Evolutionary conservation across 2,329 filamentous ascomycete genomes (phyloP).

Genomic region (Calonectria pseudoturangicola): DNA sequence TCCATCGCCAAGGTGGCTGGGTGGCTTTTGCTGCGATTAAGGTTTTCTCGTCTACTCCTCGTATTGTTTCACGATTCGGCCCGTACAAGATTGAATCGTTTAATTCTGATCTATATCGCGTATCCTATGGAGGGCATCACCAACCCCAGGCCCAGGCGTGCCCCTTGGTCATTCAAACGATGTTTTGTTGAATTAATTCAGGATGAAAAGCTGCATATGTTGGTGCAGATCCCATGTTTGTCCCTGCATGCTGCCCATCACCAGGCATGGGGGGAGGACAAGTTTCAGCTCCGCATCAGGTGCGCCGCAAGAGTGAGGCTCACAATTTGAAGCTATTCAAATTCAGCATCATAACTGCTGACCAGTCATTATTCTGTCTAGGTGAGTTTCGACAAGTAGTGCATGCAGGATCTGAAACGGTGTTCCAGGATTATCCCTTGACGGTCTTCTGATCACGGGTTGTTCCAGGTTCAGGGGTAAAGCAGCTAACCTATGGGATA

Average conservation of each 20-base stretch:
- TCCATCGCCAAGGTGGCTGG: conserved; percentile 8
- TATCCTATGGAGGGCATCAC: conserved; percentile 5
- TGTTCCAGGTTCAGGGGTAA: conserved; percentile 39
- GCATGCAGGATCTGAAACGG: conserved; percentile 41
- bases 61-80: conserved; percentile 21
- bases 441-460: conserved; percentile 31
- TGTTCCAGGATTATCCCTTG: conserved; percentile 32
- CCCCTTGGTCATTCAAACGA: background rate
- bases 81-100: conserved; percentile 1
- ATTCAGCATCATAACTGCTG: conserved; percentile 6
- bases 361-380: conserved; percentile 22
- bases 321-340: conserved; percentile 33
- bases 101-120: conserved; percentile 2
- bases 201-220: background rate
- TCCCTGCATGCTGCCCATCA: background rate
- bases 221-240: conserved; percentile 9
- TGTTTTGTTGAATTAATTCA: background rate
- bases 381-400: conserved; percentile 23
- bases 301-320: conserved; percentile 11
- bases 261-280: background rate
- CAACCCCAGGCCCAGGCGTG: background rate
- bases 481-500: conserved; percentile 18
- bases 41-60: conserved; percentile 16
- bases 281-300: conserved; percentile 31
- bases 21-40: background rate